Evolutionary conservation across 78 protist genomes (phyloP), one percentile per base, ranked within the genome.

Genomic region (Capsaspora owczarzaki): DNA sequence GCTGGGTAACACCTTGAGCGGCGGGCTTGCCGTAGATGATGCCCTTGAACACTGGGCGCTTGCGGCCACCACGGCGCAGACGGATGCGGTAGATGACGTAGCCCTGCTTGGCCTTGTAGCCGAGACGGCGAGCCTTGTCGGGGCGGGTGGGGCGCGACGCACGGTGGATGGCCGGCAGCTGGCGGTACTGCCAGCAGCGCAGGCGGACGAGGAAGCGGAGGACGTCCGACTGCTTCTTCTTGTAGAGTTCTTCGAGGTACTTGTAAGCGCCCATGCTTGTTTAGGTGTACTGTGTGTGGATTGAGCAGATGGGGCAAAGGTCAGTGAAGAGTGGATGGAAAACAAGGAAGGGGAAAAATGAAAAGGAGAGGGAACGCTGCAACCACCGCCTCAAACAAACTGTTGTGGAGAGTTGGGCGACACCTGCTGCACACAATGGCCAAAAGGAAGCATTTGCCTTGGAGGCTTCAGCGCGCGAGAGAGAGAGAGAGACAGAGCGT

Each of bases 61-160:
- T 92, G 92, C 99, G 95, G 82, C 93, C 92, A 79, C 99, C 99
- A 51, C 98, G 95, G 86, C 98, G 90, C 61, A 98, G 93, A 79
- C 98, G 96, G 53, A 94, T 90, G 74, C 95, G 92, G 88, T 88
- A 91, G 85, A 91, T 74, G 47, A 85, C 90, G 76, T 80, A 87
- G 38, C 98, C 98, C 87, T 93, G 99, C 93, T 95, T 95, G 81
- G 98, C 97, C 94, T 95, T 95, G 97, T 96, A 98, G 81, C 99
- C 99, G 53, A 98, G 92, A 56, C 89, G 87, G 84, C 98, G 92
- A 35, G 99, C 99, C 90, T 97, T 97, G 88, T 97, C 99, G 29
- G 98, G 96, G 80, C 99, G 93, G 27, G 97, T 89, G 61, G 99
- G 99, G 81, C 87, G 94, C 38, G 93, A 3, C 63, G 91, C 93